Percentiles rank a stretch among this genome's conserved stretches.
Conservation (phyloP, 2,329 filamentous ascomycete species). For the Ophiosphaerella korrae region DNA sequence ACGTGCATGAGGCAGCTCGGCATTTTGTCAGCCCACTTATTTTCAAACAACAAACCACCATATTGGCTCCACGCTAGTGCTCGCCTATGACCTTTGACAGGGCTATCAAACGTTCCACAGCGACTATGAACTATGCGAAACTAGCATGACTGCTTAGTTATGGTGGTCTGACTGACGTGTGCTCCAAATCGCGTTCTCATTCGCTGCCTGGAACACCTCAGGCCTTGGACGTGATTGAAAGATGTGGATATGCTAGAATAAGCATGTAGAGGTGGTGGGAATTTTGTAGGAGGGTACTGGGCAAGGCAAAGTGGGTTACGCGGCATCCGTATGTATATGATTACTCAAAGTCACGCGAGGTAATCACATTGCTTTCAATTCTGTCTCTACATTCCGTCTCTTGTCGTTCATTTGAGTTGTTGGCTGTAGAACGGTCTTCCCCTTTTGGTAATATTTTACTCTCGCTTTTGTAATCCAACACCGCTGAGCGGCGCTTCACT, state of each 20-base stretch:
- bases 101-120: neutral
- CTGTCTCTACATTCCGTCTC: conserved; percentile 5
- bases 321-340: neutral
- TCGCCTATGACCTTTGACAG: too few relatives aligned
- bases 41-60: conserved; percentile 30
- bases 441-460: conserved; percentile 15
- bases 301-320: neutral
- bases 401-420: conserved; percentile 24
- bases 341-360: neutral
- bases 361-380: conserved; percentile 1
- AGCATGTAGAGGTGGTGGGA: conserved; percentile 1
- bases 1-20: conserved; percentile 28
- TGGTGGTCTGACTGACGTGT: conserved; percentile 4
- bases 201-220: conserved; percentile 8
- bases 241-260: conserved; percentile 9
- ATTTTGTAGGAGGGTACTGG: neutral
- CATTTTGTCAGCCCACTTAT: conserved; percentile 24
- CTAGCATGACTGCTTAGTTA: conserved; percentile 21
- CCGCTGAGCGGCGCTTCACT: conserved; percentile 33
- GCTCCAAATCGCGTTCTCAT: conserved; percentile 8
- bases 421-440: conserved; percentile 34
- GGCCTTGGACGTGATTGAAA: conserved; percentile 19
- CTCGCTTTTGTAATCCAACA: conserved; percentile 4
- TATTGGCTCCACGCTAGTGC: neutral
- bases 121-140: conserved; percentile 12